These are phyloP conservation scores for Auriscalpium orientale DNA, from an alignment of 768 basidiomycete genomes.

Conservation along the genomic window DNA sequence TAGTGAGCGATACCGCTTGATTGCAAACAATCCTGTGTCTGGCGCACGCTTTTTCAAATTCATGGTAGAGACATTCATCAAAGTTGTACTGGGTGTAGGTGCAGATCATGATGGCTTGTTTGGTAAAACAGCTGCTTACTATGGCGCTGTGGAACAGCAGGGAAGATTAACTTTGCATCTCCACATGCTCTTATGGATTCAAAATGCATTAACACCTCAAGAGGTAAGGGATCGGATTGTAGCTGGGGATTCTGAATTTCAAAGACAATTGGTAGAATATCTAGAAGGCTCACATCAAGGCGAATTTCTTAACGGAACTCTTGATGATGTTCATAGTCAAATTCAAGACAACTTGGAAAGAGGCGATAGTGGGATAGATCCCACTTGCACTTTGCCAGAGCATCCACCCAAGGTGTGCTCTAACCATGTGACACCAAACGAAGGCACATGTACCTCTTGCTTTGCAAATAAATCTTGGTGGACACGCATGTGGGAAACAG, in stretches of 20 bases:
- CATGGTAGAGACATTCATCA: conserved; percentile 4
- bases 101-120: conserved; percentile 2
- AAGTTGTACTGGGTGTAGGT: conserved; percentile 1
- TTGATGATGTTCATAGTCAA: neutral
- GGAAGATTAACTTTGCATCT: conserved; percentile 18
- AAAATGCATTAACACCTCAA: conserved; percentile 7
- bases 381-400: too few species aligned
- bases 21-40: conserved; percentile 12
- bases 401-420: too few species aligned
- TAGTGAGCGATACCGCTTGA: neutral
- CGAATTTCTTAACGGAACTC: neutral
- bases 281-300: conserved; percentile 12
- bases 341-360: neutral
- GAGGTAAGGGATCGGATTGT: conserved; percentile 12
- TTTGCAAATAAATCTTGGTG: neutral
- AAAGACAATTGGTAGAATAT: conserved; percentile 4
- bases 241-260: conserved; percentile 8
- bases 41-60: conserved; percentile 15
- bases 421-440: too few species aligned
- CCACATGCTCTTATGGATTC: conserved; percentile 15
- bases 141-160: conserved; percentile 7
- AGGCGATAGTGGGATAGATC: too few species aligned
- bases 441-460: too few species aligned
- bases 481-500: neutral
- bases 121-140: conserved; percentile 14